Evolutionary conservation across 2,329 filamentous ascomycete genomes (phyloP), one percentile per base, ranked within the genome.

Genomic region (Pestalotiopsis sp.): DNA sequence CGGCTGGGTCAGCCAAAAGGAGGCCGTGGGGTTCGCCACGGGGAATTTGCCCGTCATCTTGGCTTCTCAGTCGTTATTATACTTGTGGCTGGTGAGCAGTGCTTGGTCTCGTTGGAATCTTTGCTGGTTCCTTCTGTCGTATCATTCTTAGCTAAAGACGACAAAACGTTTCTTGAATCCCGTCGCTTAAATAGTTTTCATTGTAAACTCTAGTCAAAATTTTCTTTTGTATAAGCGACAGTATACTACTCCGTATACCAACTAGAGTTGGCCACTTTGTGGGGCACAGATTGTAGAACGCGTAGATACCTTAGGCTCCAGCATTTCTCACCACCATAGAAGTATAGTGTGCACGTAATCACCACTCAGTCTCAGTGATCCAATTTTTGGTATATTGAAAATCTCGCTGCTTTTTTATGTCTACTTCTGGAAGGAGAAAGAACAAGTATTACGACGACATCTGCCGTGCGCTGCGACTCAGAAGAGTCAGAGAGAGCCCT

Each of bases 281-380:
- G 59, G 59, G 59, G 59, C 59, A 36, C 23, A 36, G 6, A 36
- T 20, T 58, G 59, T 39, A 6, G 59, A 36, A 61, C 59, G 59
- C 59, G 59, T 61, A 61, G 59, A 61, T 61, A 61, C 59, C 59
- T 61, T 61, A 61, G 59, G 59, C 59, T 61, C 59, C 59, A 61
- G 59, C 59, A 61, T 61, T 61, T 61, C 59, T 36, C 27, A 36
- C 27, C 31, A 36, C 59, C 36, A 41, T 61, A 61, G 13, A 20
- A 61, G 27, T 61, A 61, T 61, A 61, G 59, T 61, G 59, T 61
- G 59, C 59, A 36, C 23, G 57, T 39, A 61, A 39, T 61, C 59
- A 17, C 59, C 36, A 36, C 17, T 23, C 12, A 58, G n/a, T 58
- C 45, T 20, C 4, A 27, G 23, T 20, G 56, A n/a, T 12, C 4